Conservation (phyloP, 768 basidiomycete genomes). For the Dacryopinax primogenitus region DNA sequence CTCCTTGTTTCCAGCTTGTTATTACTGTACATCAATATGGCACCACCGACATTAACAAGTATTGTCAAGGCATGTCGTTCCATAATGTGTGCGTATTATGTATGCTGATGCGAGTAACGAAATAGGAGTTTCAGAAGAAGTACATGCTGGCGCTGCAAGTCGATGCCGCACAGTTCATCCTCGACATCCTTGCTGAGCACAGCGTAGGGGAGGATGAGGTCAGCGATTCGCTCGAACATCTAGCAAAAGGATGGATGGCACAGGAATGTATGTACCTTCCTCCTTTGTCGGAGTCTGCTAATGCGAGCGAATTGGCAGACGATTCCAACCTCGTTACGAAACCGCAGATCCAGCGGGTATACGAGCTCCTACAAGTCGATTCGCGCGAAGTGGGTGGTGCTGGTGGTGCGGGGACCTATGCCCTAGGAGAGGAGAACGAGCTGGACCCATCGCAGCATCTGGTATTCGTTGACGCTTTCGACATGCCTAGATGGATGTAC, state of each 20-base stretch:
- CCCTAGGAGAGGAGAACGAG: conserved; percentile 30
- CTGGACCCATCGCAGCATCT: conserved; percentile 74
- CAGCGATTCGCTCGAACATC: conserved; percentile 61
- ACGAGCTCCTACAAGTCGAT: conserved; percentile 58
- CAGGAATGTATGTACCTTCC: conserved; percentile 55
- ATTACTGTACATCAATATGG: no score
- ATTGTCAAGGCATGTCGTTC: neutral
- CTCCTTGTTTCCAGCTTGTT: no score
- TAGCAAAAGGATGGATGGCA: conserved; percentile 78
- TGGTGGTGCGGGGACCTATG: conserved; percentile 30
- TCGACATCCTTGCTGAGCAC: conserved; percentile 56
- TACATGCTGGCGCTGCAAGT: conserved; percentile 79
- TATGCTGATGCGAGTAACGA: conserved; percentile 1
- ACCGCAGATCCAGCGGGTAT: conserved; percentile 54
- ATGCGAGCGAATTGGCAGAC: conserved; percentile 14
- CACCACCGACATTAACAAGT: conserved; percentile 5
- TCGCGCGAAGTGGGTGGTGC: conserved; percentile 35
- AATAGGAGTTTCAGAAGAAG: conserved; percentile 62
- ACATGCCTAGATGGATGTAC: conserved; percentile 93
- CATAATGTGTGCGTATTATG: neutral
- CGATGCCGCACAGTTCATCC: conserved; percentile 57
- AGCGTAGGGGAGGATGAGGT: conserved; percentile 56
- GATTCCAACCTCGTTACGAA: conserved; percentile 39
- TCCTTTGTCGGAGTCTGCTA: neutral
- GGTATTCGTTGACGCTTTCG: conserved; percentile 76